phyloP scores from a whole-genome alignment of 352 stramenopile genomes.

The Phytophthora multivora region DNA sequence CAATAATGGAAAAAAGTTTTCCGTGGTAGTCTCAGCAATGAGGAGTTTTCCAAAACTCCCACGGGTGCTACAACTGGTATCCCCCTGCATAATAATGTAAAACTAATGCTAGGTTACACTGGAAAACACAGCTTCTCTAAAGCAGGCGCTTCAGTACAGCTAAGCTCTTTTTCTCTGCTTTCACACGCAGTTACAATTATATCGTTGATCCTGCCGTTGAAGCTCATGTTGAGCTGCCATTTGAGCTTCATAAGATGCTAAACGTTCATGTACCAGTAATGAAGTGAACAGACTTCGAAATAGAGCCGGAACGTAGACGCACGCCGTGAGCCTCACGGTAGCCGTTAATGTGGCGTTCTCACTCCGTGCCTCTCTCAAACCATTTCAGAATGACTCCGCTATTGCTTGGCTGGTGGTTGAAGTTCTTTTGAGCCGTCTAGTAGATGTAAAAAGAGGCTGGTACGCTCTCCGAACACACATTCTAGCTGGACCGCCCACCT shows the following conservation, averaged over 20 bases:
- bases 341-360: slow-evolving; percentile 11
- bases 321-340: slow-evolving; percentile 1
- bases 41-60: too few species aligned
- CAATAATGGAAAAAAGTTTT: too few species aligned
- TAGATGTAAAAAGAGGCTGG: slow-evolving; percentile 1
- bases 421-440: background rate
- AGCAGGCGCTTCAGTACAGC: background rate
- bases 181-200: background rate
- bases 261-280: background rate
- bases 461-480: slow-evolving; percentile 14
- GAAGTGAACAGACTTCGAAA: background rate
- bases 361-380: slow-evolving; percentile 10
- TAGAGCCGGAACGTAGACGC: background rate
- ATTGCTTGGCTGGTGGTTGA: slow-evolving; percentile 15
- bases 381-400: slow-evolving; percentile 4
- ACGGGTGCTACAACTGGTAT: too few species aligned
- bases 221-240: background rate
- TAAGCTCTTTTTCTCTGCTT: background rate
- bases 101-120: background rate
- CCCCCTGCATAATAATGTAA: background rate
- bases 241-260: background rate
- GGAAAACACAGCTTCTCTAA: background rate
- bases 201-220: background rate
- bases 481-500: background rate
- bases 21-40: too few species aligned